Base-by-base conservation (phyloP, 148 eudicot species). In the Cornus suecica region DNA sequence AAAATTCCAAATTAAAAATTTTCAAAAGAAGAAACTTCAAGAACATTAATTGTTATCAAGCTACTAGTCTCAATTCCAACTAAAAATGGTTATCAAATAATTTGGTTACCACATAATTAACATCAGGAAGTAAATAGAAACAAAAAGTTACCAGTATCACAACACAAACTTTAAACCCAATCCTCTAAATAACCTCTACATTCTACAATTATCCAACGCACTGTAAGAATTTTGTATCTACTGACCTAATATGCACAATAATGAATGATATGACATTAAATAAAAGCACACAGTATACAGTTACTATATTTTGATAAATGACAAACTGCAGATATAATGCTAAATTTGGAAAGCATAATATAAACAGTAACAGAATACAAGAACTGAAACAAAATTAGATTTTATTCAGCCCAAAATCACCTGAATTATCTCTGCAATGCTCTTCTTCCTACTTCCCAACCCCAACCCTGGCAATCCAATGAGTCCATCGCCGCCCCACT, bases 351-450 rank as follows among this genome's bases (percentile, higher is more conserved):
- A 4, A 73, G 34, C 54, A 62, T 29, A 73, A 63, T 63, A 23
- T 41, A 74, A 16, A 4, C 10, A 5, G 10, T 5, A 45, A 30
- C 41, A 65, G 13, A 4, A 16, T 10, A 4, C 8, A 62, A 63
- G 22, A 22, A 11, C 11, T 14, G 23, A 73, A 60, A 62, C 1
- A 7, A 72, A 72, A 32, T 22, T 10, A 24, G 18, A 52, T 5
- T 34, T 16, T 23, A 22, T 69, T 6, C 11, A 22, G 45, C 15
- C 15, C 37, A 66, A 26, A 32, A 71, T 72, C 73, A 93, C 97
- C 97, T 93, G 97, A 80, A 90, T 72, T 68, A 93, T 84, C 73
- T 87, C 95, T 65, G 92, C 92, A 82, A 90, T 86, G 79, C 95
- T 91, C 75, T 87, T 93, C 85, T 88, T 90, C 82, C 88, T 81